Evolutionary conservation across 192 early-diverging fungal species (phyloP).

Genomic region (Coemansia sp.): DNA sequence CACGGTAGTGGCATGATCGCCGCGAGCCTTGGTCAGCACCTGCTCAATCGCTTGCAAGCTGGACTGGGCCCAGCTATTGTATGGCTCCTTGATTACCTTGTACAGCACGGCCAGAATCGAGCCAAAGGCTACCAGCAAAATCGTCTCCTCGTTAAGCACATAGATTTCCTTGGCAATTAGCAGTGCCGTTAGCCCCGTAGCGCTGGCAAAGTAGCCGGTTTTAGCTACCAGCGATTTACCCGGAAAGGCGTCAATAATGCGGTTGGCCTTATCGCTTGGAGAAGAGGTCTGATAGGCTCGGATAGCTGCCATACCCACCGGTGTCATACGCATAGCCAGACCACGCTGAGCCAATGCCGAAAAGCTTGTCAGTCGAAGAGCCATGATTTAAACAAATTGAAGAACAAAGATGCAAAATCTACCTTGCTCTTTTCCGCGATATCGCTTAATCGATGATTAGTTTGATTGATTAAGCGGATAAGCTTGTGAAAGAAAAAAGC

Average conservation of each 20-base stretch:
- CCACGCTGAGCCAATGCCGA: constrained; percentile 50
- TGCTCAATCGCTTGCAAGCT: constrained; percentile 74
- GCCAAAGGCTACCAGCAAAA: constrained; percentile 77
- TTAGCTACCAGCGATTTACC: constrained; percentile 86
- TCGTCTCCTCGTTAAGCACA: constrained; percentile 89
- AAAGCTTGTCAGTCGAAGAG: constrained; percentile 44
- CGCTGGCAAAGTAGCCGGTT: constrained; percentile 80
- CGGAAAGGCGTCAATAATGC: constrained; percentile 90
- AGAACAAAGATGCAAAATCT: too few relatives aligned
- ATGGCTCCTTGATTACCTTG: constrained; percentile 77
- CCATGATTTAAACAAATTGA: constrained; percentile 18
- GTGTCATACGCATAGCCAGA: constrained; percentile 43
- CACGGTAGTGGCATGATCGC: constrained; percentile 89
- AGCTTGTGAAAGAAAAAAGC: too few relatives aligned
- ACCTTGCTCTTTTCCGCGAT: too few relatives aligned
- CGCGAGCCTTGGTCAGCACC: constrained; percentile 78
- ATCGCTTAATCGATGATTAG: too few relatives aligned
- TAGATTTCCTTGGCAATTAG: constrained; percentile 98
- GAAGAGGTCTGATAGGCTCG: constrained; percentile 36
- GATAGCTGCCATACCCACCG: constrained; percentile 39
- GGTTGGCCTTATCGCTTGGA: constrained; percentile 77
- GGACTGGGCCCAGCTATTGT: constrained; percentile 71
- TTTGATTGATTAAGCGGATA: too few relatives aligned
- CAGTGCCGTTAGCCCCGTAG: constrained; percentile 80
- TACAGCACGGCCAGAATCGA: constrained; percentile 78